phyloP scores from a whole-genome alignment of 1,139 yeast species.

The Sugiyamaella xylanicola region DNA sequence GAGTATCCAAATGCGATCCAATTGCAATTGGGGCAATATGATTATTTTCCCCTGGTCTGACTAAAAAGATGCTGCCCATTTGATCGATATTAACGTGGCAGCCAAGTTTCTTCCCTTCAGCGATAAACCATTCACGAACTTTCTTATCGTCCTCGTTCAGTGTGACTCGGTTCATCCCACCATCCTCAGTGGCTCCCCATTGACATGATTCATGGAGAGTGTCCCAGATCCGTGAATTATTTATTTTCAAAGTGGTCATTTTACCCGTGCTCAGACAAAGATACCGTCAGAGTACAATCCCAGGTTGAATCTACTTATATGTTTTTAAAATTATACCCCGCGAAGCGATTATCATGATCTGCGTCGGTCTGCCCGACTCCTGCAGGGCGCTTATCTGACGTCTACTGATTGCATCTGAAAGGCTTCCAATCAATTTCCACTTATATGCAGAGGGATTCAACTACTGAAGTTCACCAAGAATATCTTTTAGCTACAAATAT shows the following conservation, averaged over 20 bases:
- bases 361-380: background rate
- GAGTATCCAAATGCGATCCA: constrained; percentile 76
- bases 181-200: constrained; percentile 65
- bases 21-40: constrained; percentile 60
- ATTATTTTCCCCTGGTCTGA: constrained; percentile 58
- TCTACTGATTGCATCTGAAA: too few relatives aligned
- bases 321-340: background rate
- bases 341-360: background rate
- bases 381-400: background rate
- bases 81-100: constrained; percentile 61
- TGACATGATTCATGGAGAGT: constrained; percentile 64
- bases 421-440: too few relatives aligned
- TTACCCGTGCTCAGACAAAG: too few relatives aligned
- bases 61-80: constrained; percentile 68
- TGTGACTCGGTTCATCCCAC: constrained; percentile 62
- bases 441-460: too few relatives aligned
- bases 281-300: too few relatives aligned
- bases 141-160: constrained; percentile 61
- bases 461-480: too few relatives aligned
- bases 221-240: constrained; percentile 50
- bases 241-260: constrained; percentile 36
- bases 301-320: too few relatives aligned
- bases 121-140: constrained; percentile 69
- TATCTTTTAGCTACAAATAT: background rate
- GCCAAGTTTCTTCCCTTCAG: constrained; percentile 55